Percentiles rank a stretch among this genome's conserved stretches.
Conservation (phyloP, 176 grass and related monocot species). For the Paspalum notatum region DNA sequence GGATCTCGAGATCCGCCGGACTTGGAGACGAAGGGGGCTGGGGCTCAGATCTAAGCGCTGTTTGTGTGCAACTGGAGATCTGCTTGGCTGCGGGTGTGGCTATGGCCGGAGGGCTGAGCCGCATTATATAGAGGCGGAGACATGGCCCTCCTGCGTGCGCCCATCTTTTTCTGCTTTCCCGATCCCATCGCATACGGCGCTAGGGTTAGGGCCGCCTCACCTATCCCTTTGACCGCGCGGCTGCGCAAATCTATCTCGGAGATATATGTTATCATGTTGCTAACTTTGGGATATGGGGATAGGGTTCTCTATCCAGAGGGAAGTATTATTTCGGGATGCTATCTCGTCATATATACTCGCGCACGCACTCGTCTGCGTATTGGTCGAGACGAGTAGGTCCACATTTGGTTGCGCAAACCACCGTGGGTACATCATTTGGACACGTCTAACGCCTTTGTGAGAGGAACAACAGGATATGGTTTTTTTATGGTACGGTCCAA, state of each 20-base stretch:
- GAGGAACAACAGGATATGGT: not conserved
- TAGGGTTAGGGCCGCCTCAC: constrained; percentile 32
- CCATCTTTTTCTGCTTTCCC: constrained; percentile 28
- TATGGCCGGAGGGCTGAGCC: not conserved
- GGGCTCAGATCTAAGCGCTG: constrained; percentile 44
- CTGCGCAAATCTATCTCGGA: not conserved
- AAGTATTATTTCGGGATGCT: not conserved
- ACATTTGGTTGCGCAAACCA: not conserved
- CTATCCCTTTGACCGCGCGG: not conserved
- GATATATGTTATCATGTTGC: not conserved
- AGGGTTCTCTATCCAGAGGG: not conserved
- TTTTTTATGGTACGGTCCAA: not conserved
- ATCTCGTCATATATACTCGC: not conserved
- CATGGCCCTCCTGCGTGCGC: constrained; percentile 1
- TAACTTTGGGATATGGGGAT: constrained; percentile 23
- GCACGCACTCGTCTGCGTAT: not conserved
- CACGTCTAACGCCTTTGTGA: not conserved
- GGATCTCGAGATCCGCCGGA: constrained; percentile 14
- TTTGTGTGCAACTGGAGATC: constrained; percentile 11
- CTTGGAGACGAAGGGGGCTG: constrained; percentile 23
- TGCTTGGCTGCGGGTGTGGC: constrained; percentile 17
- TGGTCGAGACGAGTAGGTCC: constrained; percentile 14
- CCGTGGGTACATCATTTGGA: not conserved
- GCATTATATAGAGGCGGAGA: constrained; percentile 36
- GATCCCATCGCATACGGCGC: constrained; percentile 18